Evolutionary conservation across 345 rosid genomes (phyloP).

Genomic region (Boechera stricta): DNA sequence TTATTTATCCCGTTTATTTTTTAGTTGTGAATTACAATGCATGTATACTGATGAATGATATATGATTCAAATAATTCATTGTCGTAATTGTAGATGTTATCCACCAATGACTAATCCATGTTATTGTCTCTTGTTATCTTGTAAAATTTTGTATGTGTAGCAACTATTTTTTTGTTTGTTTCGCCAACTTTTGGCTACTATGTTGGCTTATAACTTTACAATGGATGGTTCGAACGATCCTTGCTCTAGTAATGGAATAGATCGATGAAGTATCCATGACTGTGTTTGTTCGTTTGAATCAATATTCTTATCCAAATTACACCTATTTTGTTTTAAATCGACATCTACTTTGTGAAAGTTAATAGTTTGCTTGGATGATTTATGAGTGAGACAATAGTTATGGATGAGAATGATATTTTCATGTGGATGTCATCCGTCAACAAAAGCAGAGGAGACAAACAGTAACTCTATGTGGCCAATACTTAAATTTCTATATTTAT

Average conservation of each 20-base stretch:
- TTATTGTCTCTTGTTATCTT: conserved; percentile 8
- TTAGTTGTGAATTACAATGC: conserved; percentile 9
- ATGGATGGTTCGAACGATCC: conserved; percentile 6
- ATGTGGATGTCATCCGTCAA: conserved; percentile 48
- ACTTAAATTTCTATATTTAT: conserved; percentile 25
- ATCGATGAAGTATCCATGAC: conserved; percentile 31
- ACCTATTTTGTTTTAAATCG: conserved; percentile 5
- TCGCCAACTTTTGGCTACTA: not conserved
- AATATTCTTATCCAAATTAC: conserved; percentile 38
- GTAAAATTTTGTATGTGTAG: not conserved
- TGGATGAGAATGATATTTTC: conserved; percentile 49
- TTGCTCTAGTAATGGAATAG: conserved; percentile 26
- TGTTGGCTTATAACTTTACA: conserved; percentile 32
- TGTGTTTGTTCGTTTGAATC: conserved; percentile 41
- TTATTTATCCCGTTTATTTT: not conserved
- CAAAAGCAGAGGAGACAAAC: conserved; percentile 42
- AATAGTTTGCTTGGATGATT: conserved; percentile 46
- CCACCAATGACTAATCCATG: not conserved
- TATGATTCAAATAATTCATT: not conserved
- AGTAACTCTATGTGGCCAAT: conserved; percentile 44
- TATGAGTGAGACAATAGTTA: conserved; percentile 44
- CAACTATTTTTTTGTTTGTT: not conserved
- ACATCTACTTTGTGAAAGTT: conserved; percentile 36
- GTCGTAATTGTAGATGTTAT: not conserved
- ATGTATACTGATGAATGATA: not conserved